Evolutionary conservation across 441 rosid species (phyloP), one percentile per base, ranked within the genome.

Genomic region (Erodium moschatum): DNA sequence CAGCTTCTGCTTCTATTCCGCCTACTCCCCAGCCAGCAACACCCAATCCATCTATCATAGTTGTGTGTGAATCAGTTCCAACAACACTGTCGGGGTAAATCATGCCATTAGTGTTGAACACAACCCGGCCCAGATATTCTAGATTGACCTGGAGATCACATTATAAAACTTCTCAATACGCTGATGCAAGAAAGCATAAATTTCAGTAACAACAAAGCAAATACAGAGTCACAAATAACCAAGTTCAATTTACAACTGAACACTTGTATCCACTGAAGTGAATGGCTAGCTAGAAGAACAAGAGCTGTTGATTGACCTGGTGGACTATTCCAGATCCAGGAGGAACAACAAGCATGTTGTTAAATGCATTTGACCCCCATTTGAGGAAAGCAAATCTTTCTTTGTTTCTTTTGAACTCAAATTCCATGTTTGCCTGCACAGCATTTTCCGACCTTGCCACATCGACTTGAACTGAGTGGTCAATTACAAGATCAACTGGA

Each of bases 1-100:
- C 77, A 70, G 91, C 89, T 80, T 87, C 91, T 8, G 91, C 91
- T 81, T 87, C 91, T 42, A 87, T 85, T 67, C 91, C 89, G 1
- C 91, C 89, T 42, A 87, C 91, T 80, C 89, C 91, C 91, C 89
- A 87, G 58, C 89, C 90, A 76, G 90, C 90, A 80, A 86, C 87
- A 67, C 90, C 90, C 52, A 86, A 74, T 60, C 90, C 90, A 67
- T 87, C 87, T 24, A 87, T 87, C 91, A 87, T 87, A 12, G 91
- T 87, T 68, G 91, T 87, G 75, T 87, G 91, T 12, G 89, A 87
- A 80, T 87, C 91, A n/a, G 91, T 87, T 12, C 91, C 89, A 11
- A 87, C 91, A 61, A 87, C 91, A 64, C 91, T 85, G 75, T 87
- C 91, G 12, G 86, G 88, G 75, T 84, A 84, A 73, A 86, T 86